A percentile compares a stretch with the other conserved stretches of the same genome.
phyloP scores from a whole-genome alignment of 2,329 filamentous ascomycete species.

The Arthroderma uncinatum region DNA sequence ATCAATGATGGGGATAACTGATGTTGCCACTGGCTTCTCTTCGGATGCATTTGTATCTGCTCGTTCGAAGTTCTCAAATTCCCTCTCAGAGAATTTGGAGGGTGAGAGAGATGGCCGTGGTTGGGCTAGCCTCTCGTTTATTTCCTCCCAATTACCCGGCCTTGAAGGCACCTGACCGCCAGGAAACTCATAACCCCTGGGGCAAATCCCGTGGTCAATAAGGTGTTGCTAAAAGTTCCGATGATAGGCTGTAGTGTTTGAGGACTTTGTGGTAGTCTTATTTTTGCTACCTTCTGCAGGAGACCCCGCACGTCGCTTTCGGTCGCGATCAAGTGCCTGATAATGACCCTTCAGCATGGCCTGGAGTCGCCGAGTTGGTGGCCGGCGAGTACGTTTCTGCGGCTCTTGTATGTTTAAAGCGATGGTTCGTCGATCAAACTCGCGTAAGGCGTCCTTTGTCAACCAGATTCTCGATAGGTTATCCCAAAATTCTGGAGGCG shows the following conservation, averaged over 20 bases:
- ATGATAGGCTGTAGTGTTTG: not conserved
- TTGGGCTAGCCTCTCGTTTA: not conserved
- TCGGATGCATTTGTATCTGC: slow-evolving; percentile 11
- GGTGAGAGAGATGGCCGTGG: not conserved
- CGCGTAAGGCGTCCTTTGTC: slow-evolving; percentile 16
- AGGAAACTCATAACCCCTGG: not conserved
- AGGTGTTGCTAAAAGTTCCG: not conserved
- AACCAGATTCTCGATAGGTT: slow-evolving; percentile 19
- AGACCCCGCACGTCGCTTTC: slow-evolving; percentile 3
- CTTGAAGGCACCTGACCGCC: not conserved
- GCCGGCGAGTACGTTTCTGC: not conserved
- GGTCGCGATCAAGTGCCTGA: slow-evolving; percentile 6
- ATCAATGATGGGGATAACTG: slow-evolving; percentile 23
- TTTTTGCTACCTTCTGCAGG: not conserved
- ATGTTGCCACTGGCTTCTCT: slow-evolving; percentile 25
- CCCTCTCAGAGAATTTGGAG: not conserved
- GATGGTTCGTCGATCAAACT: slow-evolving; percentile 18
- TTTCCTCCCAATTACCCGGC: not conserved
- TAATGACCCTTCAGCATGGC: slow-evolving; percentile 7
- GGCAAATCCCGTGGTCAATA: not conserved
- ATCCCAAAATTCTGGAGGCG: slow-evolving; percentile 16
- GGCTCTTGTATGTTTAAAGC: not conserved
- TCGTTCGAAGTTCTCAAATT: not conserved
- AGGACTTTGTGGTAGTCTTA: not conserved
- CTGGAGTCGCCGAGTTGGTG: slow-evolving; percentile 9